These are phyloP conservation scores for Penicillium sp. DNA, from an alignment of 2,329 filamentous ascomycete genomes.

Conservation along the genomic window DNA sequence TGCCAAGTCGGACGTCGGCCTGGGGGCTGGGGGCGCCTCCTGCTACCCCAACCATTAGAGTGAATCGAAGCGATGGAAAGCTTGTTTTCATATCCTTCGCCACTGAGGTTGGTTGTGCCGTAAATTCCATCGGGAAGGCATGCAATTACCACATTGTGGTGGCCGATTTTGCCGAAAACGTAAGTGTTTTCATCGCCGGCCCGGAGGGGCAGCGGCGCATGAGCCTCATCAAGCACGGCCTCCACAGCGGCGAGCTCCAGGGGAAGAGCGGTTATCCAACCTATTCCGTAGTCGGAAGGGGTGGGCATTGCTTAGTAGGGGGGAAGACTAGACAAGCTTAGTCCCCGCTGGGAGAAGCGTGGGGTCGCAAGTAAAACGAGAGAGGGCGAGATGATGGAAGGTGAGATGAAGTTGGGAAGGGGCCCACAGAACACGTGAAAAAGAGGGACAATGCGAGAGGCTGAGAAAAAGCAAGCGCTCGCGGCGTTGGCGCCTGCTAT, in stretches of 20 bases:
- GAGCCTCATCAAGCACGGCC: conserved; percentile 7
- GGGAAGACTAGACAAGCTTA: no score
- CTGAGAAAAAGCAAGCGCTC: no score
- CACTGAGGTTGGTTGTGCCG: conserved; percentile 32
- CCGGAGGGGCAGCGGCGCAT: neutral
- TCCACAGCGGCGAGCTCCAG: neutral
- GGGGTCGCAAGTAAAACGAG: no score
- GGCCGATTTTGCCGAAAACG: conserved; percentile 1
- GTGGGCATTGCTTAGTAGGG: no score
- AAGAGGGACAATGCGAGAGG: no score
- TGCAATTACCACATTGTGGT: conserved; percentile 13
- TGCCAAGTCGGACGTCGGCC: conserved; percentile 35
- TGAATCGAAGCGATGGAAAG: conserved; percentile 28
- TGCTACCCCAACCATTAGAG: conserved; percentile 52
- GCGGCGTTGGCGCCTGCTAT: no score
- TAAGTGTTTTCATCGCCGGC: conserved; percentile 4
- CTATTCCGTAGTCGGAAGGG: neutral
- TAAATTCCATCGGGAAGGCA: conserved; percentile 10
- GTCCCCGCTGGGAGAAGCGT: no score
- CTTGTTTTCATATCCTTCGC: conserved; percentile 20
- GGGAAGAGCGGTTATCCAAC: neutral
- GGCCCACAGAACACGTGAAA: no score
- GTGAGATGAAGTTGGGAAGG: no score
- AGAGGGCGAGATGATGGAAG: no score
- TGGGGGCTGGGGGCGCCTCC: conserved; percentile 34